Conservation (phyloP, 352 stramenopile genomes). For the Globisporangium canariense region DNA sequence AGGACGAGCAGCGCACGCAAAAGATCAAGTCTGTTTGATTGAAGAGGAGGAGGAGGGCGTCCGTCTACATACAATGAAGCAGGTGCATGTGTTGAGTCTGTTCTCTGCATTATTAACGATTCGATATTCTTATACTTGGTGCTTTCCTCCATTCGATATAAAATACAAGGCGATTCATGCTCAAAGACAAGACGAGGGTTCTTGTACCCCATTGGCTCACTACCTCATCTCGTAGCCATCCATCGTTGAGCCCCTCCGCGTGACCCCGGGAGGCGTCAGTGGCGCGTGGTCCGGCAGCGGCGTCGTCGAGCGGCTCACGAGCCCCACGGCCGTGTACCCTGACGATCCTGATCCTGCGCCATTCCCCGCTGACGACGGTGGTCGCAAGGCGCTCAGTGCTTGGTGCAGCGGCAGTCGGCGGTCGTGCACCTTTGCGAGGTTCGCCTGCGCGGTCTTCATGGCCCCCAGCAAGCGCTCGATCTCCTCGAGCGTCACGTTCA, state of each 20-base stretch:
- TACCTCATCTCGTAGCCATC: not conserved
- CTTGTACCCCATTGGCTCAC: not conserved
- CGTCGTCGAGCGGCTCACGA: not conserved
- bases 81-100: too few relatives aligned
- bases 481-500: conserved; percentile 41
- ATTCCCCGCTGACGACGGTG: not conserved
- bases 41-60: not conserved
- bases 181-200: too few relatives aligned
- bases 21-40: conserved; percentile 17
- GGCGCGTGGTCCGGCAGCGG: conserved; percentile 2
- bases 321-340: not conserved
- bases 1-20: not conserved
- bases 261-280: not conserved
- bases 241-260: conserved; percentile 3
- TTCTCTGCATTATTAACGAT: too few relatives aligned
- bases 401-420: conserved; percentile 39
- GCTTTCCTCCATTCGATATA: not conserved
- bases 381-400: conserved; percentile 20
- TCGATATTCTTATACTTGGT: too few relatives aligned
- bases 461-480: conserved; percentile 38
- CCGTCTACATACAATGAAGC: too few relatives aligned
- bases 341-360: too few relatives aligned
- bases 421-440: conserved; percentile 40
- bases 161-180: not conserved
- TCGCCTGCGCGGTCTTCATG: conserved; percentile 33